Base-by-base conservation (phyloP, 495 filamentous ascomycete species). In the Neurospora hispaniola region DNA sequence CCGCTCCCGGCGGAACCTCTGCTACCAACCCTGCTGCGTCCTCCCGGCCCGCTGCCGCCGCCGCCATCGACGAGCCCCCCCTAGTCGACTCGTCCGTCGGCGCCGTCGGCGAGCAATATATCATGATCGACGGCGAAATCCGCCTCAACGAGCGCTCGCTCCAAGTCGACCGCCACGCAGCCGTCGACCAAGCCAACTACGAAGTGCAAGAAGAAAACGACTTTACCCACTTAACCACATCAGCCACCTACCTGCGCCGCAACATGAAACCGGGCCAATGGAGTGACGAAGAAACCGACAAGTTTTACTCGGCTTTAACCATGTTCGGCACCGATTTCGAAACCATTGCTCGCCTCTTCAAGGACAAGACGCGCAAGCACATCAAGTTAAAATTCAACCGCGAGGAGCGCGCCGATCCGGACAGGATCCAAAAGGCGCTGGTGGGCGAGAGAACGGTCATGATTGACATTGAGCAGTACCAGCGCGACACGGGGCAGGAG, bases 301-400 rank as follows among this genome's bases (percentile, higher is more conserved):
- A 89, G 39, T 98, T 98, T 82, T 98, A 97, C 79, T 85, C 91
- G 23, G 91, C 91, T 0, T 84, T 99, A 3, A 84, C 87, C 39
- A 93, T 92, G 87, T 97, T 96, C 78, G 96, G 96, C 39, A 97
- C 94, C 0, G 94, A 98, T 79, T 98, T 98, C 79, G 88, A 90
- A 80, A 92, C 93, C 75, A 96, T 99, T 76, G 88, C 89, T 76
- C 89, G 88, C 73, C 85, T 97, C 85, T 97, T 99, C 78, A 89
- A 90, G 0, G 88, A 88, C 40, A 87, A 91, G 27, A 92, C 85
- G 35, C 86, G 96, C 69, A 88, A 90, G 20, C 89, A 93, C 76
- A 89, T 98, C 79, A 97, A 98, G 83, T 81, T 91, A 68, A 99
- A 98, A 80, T 99, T 96, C 83, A 92, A 91, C 75, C 92, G 91